Base-by-base conservation (phyloP, 306 rosid genomes). In the Begonia loranthoides region DNA sequence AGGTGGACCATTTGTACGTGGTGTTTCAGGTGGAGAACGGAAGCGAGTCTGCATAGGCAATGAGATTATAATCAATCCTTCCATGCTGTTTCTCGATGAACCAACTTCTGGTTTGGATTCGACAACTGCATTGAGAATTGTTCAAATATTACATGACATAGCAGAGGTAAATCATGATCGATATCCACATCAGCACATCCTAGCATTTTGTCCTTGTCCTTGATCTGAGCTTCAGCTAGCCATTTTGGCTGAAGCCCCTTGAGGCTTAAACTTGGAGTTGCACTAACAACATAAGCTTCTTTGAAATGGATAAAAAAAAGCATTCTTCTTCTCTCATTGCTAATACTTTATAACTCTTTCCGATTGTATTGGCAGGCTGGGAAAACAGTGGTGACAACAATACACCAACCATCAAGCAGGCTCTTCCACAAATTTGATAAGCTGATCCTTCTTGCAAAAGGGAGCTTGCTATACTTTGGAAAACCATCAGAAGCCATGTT, bases 41-140 rank as follows among this genome's bases (percentile, higher is more conserved):
- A 87, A 87, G 73, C 72, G 99, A 54, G 99, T 90, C 59, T 74
- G 79, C 56, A 90, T 90, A 33, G 99, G 96, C 14, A 90, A 70
- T 61, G 99, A 90, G 84, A 90, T 90, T 57, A 60, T 90, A 66
- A 76, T 83, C 68, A 90, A 90, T 67, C 99, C 99, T 55, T 90
- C 96, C 21, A 76, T 86, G 67, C 66, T 90, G 52, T 86, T 86
- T 66, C 95, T 90, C 22, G 99, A 90, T 60, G 95, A 90, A 63
- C 99, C 99, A 69, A 90, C 94, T 46, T 90, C 99, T 14, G 99
- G 99, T 71, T 70, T 90, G 85, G 99, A 90, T 71, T 90, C 99
- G 17, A 90, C 99, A 21, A 90, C 96, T 15, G 99, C 99, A 13
- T 66, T 86, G 64, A 78, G 83, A 69, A 90, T 73, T 17, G 86